These are phyloP conservation scores for Fusarium xyrophilum DNA, from an alignment of 2,329 filamentous ascomycete genomes.

Conservation along the genomic window DNA sequence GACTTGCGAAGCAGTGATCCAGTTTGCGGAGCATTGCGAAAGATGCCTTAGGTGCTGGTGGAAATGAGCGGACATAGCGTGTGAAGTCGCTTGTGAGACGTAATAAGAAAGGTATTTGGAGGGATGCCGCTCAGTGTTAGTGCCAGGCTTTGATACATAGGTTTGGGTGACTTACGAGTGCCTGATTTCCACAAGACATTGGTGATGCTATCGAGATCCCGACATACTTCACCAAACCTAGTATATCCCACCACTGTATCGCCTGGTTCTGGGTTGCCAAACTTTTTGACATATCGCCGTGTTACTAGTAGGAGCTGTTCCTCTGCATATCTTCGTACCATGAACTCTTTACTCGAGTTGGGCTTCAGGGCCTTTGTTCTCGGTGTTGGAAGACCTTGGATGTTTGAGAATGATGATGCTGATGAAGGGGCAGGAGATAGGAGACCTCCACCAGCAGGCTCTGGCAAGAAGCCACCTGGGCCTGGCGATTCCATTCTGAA, in stretches of 20 bases:
- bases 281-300: constrained; percentile 68
- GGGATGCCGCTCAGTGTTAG: constrained; percentile 36
- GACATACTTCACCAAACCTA: constrained; percentile 72
- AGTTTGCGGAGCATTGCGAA: constrained; percentile 78
- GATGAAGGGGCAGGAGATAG: constrained; percentile 64
- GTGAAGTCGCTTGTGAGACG: constrained; percentile 76
- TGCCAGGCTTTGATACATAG: fast-evolving
- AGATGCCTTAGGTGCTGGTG: constrained; percentile 64
- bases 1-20: constrained; percentile 81
- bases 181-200: constrained; percentile 87
- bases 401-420: constrained; percentile 50
- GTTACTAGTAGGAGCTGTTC: constrained; percentile 60
- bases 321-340: constrained; percentile 64
- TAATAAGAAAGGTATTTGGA: constrained; percentile 86
- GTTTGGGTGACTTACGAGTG: constrained; percentile 68
- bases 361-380: constrained; percentile 59
- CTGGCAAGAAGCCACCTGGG: constrained; percentile 61
- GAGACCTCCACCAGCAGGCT: constrained; percentile 48
- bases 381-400: constrained; percentile 60
- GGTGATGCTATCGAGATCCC: constrained; percentile 75
- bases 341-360: constrained; percentile 66
- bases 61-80: constrained; percentile 75
- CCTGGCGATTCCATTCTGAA: constrained; percentile 21
- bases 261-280: constrained; percentile 52
- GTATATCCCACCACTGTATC: constrained; percentile 61